Percentiles rank a stretch among this genome's conserved stretches.
These are phyloP conservation scores for Candida anglica DNA, from an alignment of 805 yeast species.

Conservation along the genomic window DNA sequence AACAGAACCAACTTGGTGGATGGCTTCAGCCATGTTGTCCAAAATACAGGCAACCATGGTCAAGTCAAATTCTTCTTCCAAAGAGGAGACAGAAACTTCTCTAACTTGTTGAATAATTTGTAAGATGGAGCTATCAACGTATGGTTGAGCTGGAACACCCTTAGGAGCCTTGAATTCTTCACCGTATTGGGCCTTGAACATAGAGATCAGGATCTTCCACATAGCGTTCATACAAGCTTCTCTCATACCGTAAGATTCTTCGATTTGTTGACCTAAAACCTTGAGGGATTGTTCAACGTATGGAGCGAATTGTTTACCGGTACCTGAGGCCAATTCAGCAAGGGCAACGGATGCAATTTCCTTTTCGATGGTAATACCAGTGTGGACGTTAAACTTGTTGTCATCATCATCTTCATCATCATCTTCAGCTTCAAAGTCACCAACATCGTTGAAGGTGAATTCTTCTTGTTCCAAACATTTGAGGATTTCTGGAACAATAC, in stretches of 20 bases:
- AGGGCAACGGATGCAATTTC: conserved; percentile 92
- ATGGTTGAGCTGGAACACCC: conserved; percentile 60
- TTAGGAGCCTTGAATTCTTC: conserved; percentile 49
- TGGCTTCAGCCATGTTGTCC: conserved; percentile 66
- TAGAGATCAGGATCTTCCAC: conserved; percentile 79
- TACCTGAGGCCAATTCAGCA: conserved; percentile 83
- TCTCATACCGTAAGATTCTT: conserved; percentile 86
- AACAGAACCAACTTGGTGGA: conserved; percentile 68
- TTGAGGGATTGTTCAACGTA: conserved; percentile 69
- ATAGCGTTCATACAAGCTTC: conserved; percentile 78
- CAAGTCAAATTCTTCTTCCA: conserved; percentile 80
- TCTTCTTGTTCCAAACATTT: conserved; percentile 85
- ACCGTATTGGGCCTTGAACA: conserved; percentile 52
- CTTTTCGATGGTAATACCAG: conserved; percentile 93
- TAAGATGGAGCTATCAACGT: conserved; percentile 54
- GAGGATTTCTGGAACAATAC: conserved; percentile 79
- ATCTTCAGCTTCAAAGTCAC: conserved; percentile 42
- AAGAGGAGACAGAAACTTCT: conserved; percentile 53
- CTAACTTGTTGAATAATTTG: conserved; percentile 65
- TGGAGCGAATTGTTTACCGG: conserved; percentile 74
- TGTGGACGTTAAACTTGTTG: conserved; percentile 79
- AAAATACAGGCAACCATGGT: conserved; percentile 76
- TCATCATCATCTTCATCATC: conserved; percentile 61
- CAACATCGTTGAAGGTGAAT: conserved; percentile 59
- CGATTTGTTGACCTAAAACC: conserved; percentile 65